Evolutionary conservation across 2,329 filamentous ascomycete species (phyloP), one percentile per base, ranked within the genome.

Genomic region (Xylariaceae sp.): DNA sequence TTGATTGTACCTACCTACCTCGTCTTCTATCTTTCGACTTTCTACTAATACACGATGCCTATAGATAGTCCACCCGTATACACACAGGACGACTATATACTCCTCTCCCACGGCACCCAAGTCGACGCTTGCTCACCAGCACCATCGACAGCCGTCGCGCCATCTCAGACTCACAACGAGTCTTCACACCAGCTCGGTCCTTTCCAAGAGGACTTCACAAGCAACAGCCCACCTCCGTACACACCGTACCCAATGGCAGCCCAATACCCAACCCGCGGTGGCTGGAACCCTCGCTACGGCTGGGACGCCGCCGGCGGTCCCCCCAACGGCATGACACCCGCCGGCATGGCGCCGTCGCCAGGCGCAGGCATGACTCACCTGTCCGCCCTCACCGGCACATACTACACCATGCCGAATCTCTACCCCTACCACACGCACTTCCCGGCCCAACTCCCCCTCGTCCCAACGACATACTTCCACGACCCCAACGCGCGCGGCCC

Each of bases 401-500:
- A 30, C 3, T 30, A 30, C 23, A 30, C 23, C 3, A 30, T 30
- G 23, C 23, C 23, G 4, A 30, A 30, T 5, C 5, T 30, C 3
- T 30, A 30, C 23, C 23, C 4, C 1, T 30, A 18, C 2, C 7
- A n/a, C 7, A 7, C 2, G 15, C 56, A 50, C 49, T 53, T 34
- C 18, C 30, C 11, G 15, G n/a, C 4, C 17, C 41, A 39, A 55
- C 7, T 9, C 3, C 11, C 37, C 37, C 37, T 30, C 4, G 5
- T 30, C 23, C 23, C 23, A 5, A 30, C 23, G 4, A 5, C 23
- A 1, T 30, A 5, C 3, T 30, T 57, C 45, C 41, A 6, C 13
- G 11, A 23, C 73, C 23, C 52, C 51, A 2, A 66, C 69, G 13
- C 55, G 1, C 78, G 80, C 2, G 65, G 72, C n/a, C 74, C 78